Conservation (phyloP, 495 filamentous ascomycete genomes). For the Neurospora sp. region DNA sequence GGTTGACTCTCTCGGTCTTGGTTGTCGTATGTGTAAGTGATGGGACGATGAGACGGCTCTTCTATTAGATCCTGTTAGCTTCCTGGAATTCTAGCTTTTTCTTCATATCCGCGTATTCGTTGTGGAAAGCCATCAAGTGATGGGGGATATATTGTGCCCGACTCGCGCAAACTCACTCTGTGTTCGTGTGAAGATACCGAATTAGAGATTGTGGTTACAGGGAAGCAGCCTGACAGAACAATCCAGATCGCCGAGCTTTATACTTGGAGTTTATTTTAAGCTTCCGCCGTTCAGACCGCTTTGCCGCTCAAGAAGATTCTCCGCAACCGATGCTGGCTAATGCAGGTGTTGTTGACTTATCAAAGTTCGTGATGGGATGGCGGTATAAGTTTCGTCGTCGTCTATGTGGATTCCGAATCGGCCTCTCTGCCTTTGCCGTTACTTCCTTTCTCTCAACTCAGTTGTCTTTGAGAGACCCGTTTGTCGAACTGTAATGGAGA, state of each 20-base stretch:
- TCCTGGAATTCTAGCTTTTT: neutral
- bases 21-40: neutral
- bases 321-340: neutral
- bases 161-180: neutral
- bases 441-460: neutral
- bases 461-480: neutral
- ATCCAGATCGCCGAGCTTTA: neutral
- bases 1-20: neutral
- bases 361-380: neutral
- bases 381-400: neutral
- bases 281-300: neutral
- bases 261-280: neutral
- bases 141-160: neutral
- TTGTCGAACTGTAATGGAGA: neutral
- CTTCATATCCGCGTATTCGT: neutral
- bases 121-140: neutral
- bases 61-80: neutral
- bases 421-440: constrained; percentile 3
- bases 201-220: neutral
- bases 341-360: neutral
- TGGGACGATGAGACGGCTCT: neutral
- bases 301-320: neutral
- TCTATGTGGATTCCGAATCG: constrained; percentile 1
- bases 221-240: neutral
- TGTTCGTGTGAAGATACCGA: neutral